Percentiles rank a stretch among this genome's conserved stretches.
phyloP scores from a whole-genome alignment of 129 eudicot species.

The Erigeron canadensis region DNA sequence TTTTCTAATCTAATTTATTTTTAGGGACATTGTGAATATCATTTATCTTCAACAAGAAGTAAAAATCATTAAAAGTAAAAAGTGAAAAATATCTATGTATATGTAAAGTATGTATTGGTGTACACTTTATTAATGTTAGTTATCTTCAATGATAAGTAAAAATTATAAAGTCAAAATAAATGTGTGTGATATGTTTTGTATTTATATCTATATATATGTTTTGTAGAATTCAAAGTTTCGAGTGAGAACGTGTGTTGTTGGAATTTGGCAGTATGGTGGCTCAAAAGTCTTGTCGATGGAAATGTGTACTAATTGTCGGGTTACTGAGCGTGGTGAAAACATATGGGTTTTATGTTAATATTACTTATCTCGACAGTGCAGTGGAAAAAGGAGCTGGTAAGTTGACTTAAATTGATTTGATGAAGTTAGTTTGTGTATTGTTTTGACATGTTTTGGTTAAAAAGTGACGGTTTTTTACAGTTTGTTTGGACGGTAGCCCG shows the following conservation, averaged over 20 bases:
- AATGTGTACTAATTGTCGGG: constrained; percentile 31
- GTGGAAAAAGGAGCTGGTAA: constrained; percentile 92
- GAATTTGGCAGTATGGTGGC: constrained; percentile 54
- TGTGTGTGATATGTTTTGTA: constrained; percentile 2
- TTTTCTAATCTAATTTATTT: too few species aligned
- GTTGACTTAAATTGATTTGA: not conserved
- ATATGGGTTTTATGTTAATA: constrained; percentile 56
- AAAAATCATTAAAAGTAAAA: constrained; percentile 27
- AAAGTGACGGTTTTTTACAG: constrained; percentile 36
- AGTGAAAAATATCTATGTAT: not conserved
- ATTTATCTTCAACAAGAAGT: constrained; percentile 27
- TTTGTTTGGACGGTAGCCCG: constrained; percentile 95
- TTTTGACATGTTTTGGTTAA: constrained; percentile 11
- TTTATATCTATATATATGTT: not conserved
- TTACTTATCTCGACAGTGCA: constrained; percentile 68
- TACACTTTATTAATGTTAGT: not conserved
- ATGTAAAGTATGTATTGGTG: not conserved
- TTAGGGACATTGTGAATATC: not conserved
- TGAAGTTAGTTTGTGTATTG: not conserved
- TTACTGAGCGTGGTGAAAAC: constrained; percentile 41
- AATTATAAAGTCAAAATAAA: too few species aligned
- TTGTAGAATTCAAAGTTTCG: too few species aligned
- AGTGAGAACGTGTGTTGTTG: too few species aligned
- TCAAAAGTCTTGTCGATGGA: constrained; percentile 32
- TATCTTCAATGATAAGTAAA: too few species aligned